Evolutionary conservation across 306 rosid genomes (phyloP).

Genomic region (Lotus japonicus): DNA sequence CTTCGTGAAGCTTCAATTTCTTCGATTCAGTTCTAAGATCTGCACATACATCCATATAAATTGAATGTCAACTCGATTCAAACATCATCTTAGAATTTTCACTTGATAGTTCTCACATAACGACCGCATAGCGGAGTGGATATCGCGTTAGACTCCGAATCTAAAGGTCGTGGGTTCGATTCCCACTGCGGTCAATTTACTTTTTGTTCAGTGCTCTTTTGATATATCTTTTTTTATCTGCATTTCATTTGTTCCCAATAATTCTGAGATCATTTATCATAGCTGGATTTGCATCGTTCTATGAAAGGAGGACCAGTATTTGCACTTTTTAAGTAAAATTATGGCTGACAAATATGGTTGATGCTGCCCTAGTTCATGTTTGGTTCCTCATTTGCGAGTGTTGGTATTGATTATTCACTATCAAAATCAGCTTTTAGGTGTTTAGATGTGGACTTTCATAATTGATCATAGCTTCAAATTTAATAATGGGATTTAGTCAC

Average conservation of each 20-base stretch:
- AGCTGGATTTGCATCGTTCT: too few species aligned
- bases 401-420: too few species aligned
- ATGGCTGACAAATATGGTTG: background rate
- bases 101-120: background rate
- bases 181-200: constrained; percentile 84
- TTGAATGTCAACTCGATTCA: background rate
- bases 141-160: constrained; percentile 99
- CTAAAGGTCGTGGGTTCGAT: constrained; percentile 99
- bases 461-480: too few species aligned
- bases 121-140: constrained; percentile 98
- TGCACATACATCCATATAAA: background rate
- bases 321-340: background rate
- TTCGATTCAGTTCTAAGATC: background rate
- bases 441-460: too few species aligned
- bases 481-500: too few species aligned
- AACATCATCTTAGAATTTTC: background rate
- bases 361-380: background rate
- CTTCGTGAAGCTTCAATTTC: background rate
- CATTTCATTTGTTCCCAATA: background rate
- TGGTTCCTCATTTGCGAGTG: too few species aligned
- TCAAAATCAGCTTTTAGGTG: too few species aligned
- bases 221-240: background rate
- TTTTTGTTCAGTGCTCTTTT: too few species aligned
- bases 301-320: background rate
- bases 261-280: background rate